These are phyloP conservation scores for Nepenthes mirabilis DNA, from an alignment of 148 eudicot species.

Conservation along the genomic window DNA sequence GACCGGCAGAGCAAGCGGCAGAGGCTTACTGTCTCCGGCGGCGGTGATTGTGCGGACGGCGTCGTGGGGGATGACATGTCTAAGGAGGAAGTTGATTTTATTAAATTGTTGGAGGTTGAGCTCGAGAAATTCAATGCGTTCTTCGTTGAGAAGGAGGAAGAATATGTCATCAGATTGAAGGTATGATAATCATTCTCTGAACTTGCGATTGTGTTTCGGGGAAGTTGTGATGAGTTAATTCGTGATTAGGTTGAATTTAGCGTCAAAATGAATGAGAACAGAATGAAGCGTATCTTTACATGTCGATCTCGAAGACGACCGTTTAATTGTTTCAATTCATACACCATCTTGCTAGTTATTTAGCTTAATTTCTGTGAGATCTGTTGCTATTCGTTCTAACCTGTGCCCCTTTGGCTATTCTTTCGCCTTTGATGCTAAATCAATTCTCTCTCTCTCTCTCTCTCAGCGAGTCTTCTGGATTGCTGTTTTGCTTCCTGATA, in stretches of 20 bases:
- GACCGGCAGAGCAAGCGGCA: conserved; percentile 35
- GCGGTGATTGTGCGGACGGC: conserved; percentile 8
- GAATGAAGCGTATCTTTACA: too few species aligned
- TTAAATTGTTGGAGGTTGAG: conserved; percentile 66
- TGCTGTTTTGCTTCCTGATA: conserved; percentile 2
- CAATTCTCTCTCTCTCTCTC: neutral
- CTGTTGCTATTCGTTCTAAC: neutral
- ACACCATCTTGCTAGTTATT: neutral
- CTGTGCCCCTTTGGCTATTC: neutral
- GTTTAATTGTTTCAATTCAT: neutral
- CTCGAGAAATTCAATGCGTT: conserved; percentile 79
- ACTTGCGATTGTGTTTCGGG: neutral
- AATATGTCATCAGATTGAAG: conserved; percentile 84
- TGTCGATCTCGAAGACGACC: neutral
- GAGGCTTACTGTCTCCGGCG: conserved; percentile 13
- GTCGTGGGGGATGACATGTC: conserved; percentile 28
- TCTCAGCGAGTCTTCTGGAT: neutral
- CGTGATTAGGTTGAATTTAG: neutral
- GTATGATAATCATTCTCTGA: conserved; percentile 14
- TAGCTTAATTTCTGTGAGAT: neutral
- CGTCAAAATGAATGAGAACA: neutral
- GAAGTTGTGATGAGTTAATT: conserved; percentile 2
- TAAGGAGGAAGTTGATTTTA: conserved; percentile 55
- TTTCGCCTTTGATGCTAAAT: neutral
- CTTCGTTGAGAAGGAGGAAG: conserved; percentile 91